Conservation (phyloP, 1,284 basidiomycete species). For the Ganoderma sinense region DNA sequence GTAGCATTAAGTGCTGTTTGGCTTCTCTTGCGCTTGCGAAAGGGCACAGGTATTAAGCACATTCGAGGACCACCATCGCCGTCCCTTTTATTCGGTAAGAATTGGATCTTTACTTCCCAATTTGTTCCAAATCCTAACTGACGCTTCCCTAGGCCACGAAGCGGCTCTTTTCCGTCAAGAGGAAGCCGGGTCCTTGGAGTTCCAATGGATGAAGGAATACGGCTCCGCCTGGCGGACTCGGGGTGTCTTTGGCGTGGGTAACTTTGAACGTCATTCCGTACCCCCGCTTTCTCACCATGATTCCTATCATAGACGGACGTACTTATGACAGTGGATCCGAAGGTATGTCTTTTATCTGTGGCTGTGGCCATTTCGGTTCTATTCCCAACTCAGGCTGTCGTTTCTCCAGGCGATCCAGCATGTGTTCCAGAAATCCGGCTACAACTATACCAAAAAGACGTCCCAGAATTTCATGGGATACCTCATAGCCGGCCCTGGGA, state of each 20-base stretch:
- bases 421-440: slow-evolving; percentile 37
- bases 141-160: slow-evolving; percentile 22
- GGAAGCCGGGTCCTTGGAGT: slow-evolving; percentile 33
- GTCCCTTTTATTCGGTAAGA: slow-evolving; percentile 5
- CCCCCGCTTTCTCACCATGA: background rate
- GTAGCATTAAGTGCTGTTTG: background rate
- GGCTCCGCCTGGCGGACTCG: slow-evolving; percentile 33
- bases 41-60: background rate
- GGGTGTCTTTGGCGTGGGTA: slow-evolving; percentile 28
- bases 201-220: slow-evolving; percentile 32
- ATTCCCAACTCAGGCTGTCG: no score
- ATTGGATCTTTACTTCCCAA: background rate
- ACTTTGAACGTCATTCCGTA: no score
- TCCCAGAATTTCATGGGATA: slow-evolving; percentile 21
- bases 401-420: slow-evolving; percentile 35
- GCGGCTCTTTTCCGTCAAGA: slow-evolving; percentile 26
- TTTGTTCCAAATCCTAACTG: background rate
- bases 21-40: background rate
- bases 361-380: background rate
- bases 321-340: slow-evolving; percentile 28
- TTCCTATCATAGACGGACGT: slow-evolving; percentile 5
- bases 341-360: slow-evolving; percentile 8
- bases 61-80: slow-evolving; percentile 9
- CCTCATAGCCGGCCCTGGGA: slow-evolving; percentile 29
- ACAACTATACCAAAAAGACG: slow-evolving; percentile 33